Evolutionary conservation across 768 basidiomycete species (phyloP).

Genomic region (Russula lepida): DNA sequence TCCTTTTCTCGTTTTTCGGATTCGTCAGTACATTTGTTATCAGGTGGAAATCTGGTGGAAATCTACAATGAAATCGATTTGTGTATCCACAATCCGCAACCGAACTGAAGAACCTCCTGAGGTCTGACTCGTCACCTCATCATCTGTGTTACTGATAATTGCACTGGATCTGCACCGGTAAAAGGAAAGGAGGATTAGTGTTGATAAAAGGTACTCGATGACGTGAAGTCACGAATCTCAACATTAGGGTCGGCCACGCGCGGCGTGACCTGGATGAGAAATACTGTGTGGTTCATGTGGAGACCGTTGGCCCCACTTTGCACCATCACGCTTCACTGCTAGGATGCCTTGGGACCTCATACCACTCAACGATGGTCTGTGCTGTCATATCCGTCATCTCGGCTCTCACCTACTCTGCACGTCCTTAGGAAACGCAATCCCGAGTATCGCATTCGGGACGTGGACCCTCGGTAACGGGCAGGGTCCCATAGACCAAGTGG

Average conservation of each 20-base stretch:
- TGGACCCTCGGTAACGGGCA: conserved; percentile 57
- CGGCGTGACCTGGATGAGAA: not conserved
- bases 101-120: not conserved
- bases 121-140: not conserved
- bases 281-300: not conserved
- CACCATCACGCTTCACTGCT: conserved; percentile 4
- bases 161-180: not conserved
- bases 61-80: not conserved
- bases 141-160: too few relatives aligned
- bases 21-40: not conserved
- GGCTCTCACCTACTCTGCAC: not conserved
- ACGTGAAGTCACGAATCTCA: not conserved
- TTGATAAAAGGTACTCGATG: not conserved
- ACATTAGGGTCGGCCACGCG: not conserved
- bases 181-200: too few relatives aligned
- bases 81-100: not conserved
- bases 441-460: conserved; percentile 53
- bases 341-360: conserved; percentile 55
- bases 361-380: conserved; percentile 50
- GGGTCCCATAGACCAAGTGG: conserved; percentile 43
- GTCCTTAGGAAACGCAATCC: conserved; percentile 36
- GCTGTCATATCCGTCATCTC: not conserved
- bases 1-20: not conserved
- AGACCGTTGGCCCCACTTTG: not conserved
- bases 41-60: not conserved